Percentiles rank a stretch among this genome's conserved stretches.
Evolutionary conservation across 306 rosid genomes (phyloP).

Genomic region (Quercus parvula): DNA sequence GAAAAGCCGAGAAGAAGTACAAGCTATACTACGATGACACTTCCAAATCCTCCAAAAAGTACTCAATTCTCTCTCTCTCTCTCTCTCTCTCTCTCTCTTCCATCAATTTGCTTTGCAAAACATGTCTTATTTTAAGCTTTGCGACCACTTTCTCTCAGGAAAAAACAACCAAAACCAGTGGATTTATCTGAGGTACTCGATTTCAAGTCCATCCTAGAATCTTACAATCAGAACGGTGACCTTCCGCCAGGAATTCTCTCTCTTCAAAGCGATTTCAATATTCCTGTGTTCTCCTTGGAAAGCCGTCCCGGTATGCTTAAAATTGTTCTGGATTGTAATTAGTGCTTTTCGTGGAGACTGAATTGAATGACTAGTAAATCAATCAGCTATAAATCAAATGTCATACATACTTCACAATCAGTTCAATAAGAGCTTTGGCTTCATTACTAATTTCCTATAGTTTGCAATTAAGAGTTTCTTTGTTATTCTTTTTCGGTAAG

Average conservation of each 20-base stretch:
- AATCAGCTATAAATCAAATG: neutral
- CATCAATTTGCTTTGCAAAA: neutral
- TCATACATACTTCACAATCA: neutral
- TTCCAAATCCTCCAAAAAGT: slow-evolving; percentile 57
- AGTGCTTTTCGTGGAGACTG: neutral
- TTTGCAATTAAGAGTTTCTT: neutral
- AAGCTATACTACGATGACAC: slow-evolving; percentile 78
- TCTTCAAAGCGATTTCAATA: slow-evolving; percentile 28
- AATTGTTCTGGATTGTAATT: no score
- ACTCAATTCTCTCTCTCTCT: neutral
- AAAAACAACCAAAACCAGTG: slow-evolving; percentile 59
- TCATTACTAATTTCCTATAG: neutral
- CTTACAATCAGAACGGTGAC: slow-evolving; percentile 31
- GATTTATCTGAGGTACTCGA: slow-evolving; percentile 81
- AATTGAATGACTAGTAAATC: neutral
- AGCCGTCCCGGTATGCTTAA: slow-evolving; percentile 54
- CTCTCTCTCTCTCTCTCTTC: neutral
- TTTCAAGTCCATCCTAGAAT: slow-evolving; percentile 60
- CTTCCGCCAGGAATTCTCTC: slow-evolving; percentile 51
- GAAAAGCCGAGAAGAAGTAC: slow-evolving; percentile 90
- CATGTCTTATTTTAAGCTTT: neutral
- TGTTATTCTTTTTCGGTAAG: neutral
- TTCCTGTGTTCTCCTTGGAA: slow-evolving; percentile 64
- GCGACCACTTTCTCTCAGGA: slow-evolving; percentile 41
- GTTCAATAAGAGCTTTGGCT: neutral